Conservation (phyloP, 2,329 filamentous ascomycete genomes). For the Zymoseptoria crescenta region DNA sequence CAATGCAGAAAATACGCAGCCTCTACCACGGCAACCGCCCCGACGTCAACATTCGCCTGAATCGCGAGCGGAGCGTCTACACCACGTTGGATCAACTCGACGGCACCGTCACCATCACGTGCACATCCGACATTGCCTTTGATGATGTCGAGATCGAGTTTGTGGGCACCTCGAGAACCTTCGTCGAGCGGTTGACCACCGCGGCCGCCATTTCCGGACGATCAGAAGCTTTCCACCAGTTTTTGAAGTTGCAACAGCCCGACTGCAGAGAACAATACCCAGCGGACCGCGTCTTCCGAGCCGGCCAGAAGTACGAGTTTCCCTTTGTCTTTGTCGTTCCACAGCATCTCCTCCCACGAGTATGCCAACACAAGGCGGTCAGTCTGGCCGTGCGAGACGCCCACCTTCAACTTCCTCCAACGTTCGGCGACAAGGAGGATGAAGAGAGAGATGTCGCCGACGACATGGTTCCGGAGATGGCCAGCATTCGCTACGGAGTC, state of each 20-base stretch:
- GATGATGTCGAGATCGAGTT: constrained; percentile 53
- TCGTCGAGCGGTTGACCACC: constrained; percentile 48
- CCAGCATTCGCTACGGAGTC: constrained; percentile 51
- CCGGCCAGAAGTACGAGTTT: constrained; percentile 50
- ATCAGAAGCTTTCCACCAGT: constrained; percentile 51
- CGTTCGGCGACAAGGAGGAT: constrained; percentile 44
- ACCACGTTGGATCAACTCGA: constrained; percentile 52
- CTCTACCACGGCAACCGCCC: constrained; percentile 29
- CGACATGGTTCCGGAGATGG: constrained; percentile 57
- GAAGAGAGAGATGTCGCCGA: constrained; percentile 45
- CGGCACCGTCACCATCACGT: constrained; percentile 45
- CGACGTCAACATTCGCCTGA: constrained; percentile 37
- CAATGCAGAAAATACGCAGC: constrained; percentile 21
- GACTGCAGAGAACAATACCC: constrained; percentile 48
- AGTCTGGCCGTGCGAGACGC: constrained; percentile 46
- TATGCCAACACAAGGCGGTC: constrained; percentile 48
- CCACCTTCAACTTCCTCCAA: constrained; percentile 54
- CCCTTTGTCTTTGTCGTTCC: constrained; percentile 59
- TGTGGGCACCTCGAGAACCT: constrained; percentile 45
- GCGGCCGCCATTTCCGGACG: constrained; percentile 46
- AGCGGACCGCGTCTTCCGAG: constrained; percentile 45
- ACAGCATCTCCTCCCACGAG: constrained; percentile 49
- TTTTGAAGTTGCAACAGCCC: constrained; percentile 55
- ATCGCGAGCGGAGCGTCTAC: constrained; percentile 37
- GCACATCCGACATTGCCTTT: constrained; percentile 47